These are phyloP conservation scores for Lathyrus sativus DNA, from an alignment of 306 rosid genomes.

Conservation along the genomic window DNA sequence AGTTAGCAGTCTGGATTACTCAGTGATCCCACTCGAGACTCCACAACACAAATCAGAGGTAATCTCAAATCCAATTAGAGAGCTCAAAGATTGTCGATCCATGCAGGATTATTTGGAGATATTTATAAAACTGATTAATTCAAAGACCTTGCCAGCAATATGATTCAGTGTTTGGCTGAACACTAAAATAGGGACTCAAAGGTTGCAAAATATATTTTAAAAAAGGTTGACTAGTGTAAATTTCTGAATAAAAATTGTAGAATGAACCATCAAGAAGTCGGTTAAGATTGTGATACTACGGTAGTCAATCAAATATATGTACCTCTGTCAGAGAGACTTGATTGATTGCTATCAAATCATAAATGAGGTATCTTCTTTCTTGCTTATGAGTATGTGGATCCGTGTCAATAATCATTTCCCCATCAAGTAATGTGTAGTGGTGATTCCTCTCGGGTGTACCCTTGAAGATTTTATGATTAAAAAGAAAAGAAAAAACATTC, in stretches of 20 bases:
- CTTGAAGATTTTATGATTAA: conserved; percentile 43
- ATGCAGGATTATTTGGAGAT: conserved; percentile 2
- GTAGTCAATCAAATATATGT: conserved; percentile 22
- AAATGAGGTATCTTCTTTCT: conserved; percentile 97
- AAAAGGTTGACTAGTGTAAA: conserved; percentile 10
- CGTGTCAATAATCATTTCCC: conserved; percentile 93
- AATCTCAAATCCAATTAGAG: conserved; percentile 25
- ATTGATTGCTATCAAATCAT: conserved; percentile 90
- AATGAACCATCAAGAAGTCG: conserved; percentile 34
- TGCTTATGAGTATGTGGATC: conserved; percentile 79
- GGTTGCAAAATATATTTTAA: conserved; percentile 23
- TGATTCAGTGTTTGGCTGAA: conserved; percentile 7
- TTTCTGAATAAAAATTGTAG: conserved; percentile 17
- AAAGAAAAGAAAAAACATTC: background rate
- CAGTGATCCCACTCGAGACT: conserved; percentile 4
- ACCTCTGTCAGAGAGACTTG: conserved; percentile 79
- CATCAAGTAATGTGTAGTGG: conserved; percentile 88
- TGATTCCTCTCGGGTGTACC: conserved; percentile 76
- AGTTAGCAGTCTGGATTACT: background rate
- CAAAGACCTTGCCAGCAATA: conserved; percentile 30
- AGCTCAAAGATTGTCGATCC: conserved; percentile 15
- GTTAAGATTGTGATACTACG: conserved; percentile 4
- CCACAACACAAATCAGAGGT: conserved; percentile 1
- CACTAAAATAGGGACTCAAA: background rate
- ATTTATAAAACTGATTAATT: conserved; percentile 21